A percentile compares a stretch with the other conserved stretches of the same genome.
Evolutionary conservation across 1,139 yeast species (phyloP).

Genomic region (Yamadazyma friedrichii): DNA sequence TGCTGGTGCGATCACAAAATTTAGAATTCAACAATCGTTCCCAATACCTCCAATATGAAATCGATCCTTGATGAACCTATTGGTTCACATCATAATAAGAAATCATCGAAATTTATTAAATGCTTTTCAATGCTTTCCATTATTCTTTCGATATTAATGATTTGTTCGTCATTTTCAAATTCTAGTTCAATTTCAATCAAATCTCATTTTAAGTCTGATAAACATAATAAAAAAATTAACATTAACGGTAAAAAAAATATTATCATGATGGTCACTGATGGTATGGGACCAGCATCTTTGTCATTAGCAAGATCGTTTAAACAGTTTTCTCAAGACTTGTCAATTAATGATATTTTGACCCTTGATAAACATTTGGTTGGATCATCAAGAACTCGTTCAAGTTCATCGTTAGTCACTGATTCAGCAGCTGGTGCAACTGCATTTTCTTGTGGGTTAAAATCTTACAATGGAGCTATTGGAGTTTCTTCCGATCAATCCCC

Average conservation of each 20-base stretch:
- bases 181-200: not conserved
- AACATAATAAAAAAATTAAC: not conserved
- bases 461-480: slow-evolving; percentile 86
- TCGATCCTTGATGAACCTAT: slow-evolving; percentile 8
- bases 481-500: slow-evolving; percentile 62
- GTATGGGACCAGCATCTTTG: slow-evolving; percentile 86
- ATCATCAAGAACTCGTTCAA: slow-evolving; percentile 73
- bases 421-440: slow-evolving; percentile 97
- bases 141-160: slow-evolving; percentile 1
- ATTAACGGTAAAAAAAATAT: slow-evolving; percentile 42
- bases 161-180: slow-evolving; percentile 2
- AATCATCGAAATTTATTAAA: not conserved
- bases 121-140: slow-evolving; percentile 1
- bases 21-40: not conserved
- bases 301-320: slow-evolving; percentile 70
- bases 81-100: too few relatives aligned
- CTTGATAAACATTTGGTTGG: slow-evolving; percentile 74
- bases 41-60: not conserved
- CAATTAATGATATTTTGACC: slow-evolving; percentile 51
- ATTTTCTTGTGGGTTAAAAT: slow-evolving; percentile 72
- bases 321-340: slow-evolving; percentile 54
- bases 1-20: slow-evolving; percentile 2
- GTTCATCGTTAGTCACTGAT: slow-evolving; percentile 73
- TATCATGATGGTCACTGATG: slow-evolving; percentile 84
- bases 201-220: not conserved